Percentiles rank a stretch among this genome's conserved stretches.
phyloP scores from a whole-genome alignment of 495 filamentous ascomycete genomes.

The Penicillium coffeae region DNA sequence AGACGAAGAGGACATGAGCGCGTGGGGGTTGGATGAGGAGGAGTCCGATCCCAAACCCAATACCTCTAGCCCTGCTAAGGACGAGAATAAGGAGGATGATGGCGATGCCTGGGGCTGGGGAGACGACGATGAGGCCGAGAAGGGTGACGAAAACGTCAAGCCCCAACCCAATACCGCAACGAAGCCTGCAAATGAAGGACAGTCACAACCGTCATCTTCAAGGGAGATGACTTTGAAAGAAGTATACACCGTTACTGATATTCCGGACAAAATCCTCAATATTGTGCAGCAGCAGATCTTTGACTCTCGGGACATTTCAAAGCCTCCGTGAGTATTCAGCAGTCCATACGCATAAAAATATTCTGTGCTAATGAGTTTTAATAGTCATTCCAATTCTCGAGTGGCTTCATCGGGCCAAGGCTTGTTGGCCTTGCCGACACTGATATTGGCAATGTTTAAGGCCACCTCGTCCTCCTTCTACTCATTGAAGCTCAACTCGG shows the following conservation, averaged over 20 bases:
- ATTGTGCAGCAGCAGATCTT: constrained; percentile 65
- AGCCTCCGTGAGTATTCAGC: constrained; percentile 44
- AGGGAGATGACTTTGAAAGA: constrained; percentile 76
- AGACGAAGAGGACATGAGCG: constrained; percentile 61
- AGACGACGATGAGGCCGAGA: constrained; percentile 51
- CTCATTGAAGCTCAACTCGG: constrained; percentile 53
- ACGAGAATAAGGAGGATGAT: constrained; percentile 40
- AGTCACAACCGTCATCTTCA: constrained; percentile 19
- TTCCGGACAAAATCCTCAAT: constrained; percentile 71
- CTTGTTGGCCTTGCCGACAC: constrained; percentile 75
- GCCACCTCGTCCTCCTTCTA: constrained; percentile 83
- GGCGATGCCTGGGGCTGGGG: constrained; percentile 71
- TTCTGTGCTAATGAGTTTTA: not conserved
- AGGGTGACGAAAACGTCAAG: constrained; percentile 11
- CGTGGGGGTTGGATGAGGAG: constrained; percentile 61
- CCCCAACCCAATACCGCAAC: constrained; percentile 9
- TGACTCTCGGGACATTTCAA: constrained; percentile 63
- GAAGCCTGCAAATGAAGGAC: constrained; percentile 15
- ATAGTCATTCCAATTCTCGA: constrained; percentile 43
- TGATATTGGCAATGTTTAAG: constrained; percentile 86
- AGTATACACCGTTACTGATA: constrained; percentile 78
- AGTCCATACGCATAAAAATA: constrained; percentile 3
- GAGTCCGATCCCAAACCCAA: constrained; percentile 33
- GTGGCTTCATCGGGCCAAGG: constrained; percentile 70
- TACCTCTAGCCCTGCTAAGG: constrained; percentile 2